Evolutionary conservation across 352 stramenopile species (phyloP), one percentile per base, ranked within the genome.

Genomic region (Discostella stelligera): DNA sequence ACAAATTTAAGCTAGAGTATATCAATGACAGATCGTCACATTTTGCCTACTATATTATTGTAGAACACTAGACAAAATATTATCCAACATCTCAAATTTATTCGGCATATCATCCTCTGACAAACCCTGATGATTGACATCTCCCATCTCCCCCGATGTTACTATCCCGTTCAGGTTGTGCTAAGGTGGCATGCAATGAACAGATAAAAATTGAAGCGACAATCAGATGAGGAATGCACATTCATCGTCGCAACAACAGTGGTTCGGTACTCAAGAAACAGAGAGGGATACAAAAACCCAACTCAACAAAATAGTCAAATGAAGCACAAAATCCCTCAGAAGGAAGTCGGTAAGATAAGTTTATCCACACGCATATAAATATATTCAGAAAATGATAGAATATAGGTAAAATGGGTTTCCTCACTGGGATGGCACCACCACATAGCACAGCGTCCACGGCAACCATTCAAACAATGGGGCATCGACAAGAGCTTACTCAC

Each of bases 261-360:
- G 37, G 13, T 44, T 10, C 11, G 5, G 5, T 32, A 32, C 27
- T 6, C 27, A 32, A 32, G 2, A 32, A 32, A 32, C 27, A 32
- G 5, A 6, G 27, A 44, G 37, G 32, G 4, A 44, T 13, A 10
- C 37, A 44, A 37, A 39, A 55, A 21, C 8, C 9, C 48, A 55
- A 21, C n/a, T 8, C 2, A 27, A 55, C n/a, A 16, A 13, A 23
- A n/a, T 21, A 2, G n/a, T 8, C 2, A n/a, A 60, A 16, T 16
- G 13, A 27, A 9, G 7, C 3, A 68, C 9, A 25, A 58, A 46
- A 41, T 68, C 49, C 72, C 72, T 80, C 72, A 80, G 64, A 74
- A 68, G 72, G 64, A 80, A 80, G 72, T 80, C 65, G 59, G 65
- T 74, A 66, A 71, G 37, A 73, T 73, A 71, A 9, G 64, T 68